Percentiles rank a stretch among this genome's conserved stretches.
phyloP scores from a whole-genome alignment of 805 yeast genomes.

The Ogataea haglerorum region DNA sequence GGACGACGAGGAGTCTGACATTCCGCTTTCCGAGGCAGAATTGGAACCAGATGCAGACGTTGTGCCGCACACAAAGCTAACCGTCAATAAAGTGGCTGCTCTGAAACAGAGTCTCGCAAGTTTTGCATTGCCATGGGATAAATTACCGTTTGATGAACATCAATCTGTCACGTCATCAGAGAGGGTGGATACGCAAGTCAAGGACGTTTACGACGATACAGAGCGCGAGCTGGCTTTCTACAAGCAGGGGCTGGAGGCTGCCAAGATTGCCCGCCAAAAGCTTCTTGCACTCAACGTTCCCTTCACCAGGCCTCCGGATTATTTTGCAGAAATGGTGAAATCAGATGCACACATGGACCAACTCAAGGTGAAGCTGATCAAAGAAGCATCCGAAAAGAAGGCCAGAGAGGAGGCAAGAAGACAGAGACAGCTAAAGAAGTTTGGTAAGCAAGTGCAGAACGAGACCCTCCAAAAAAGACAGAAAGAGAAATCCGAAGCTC shows the following conservation, averaged over 20 bases:
- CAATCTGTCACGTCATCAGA: constrained; percentile 63
- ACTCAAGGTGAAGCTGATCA: constrained; percentile 73
- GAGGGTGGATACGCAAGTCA: constrained; percentile 62
- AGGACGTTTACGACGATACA: constrained; percentile 91
- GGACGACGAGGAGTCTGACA: constrained; percentile 65
- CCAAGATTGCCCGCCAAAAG: constrained; percentile 62
- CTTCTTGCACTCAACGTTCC: constrained; percentile 72
- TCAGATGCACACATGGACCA: constrained; percentile 98
- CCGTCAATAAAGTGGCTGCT: constrained; percentile 86
- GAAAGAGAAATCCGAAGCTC: constrained; percentile 84
- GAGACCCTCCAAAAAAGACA: constrained; percentile 92
- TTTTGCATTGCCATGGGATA: constrained; percentile 60
- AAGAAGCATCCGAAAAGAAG: constrained; percentile 75
- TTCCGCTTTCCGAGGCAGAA: constrained; percentile 88
- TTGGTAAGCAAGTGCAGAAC: constrained; percentile 94
- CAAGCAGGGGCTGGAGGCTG: constrained; percentile 89
- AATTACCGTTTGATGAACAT: constrained; percentile 78
- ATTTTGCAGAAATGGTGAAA: constrained; percentile 98
- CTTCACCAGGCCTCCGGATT: constrained; percentile 90
- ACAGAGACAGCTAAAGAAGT: constrained; percentile 93
- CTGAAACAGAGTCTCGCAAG: constrained; percentile 65
- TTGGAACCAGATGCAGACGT: constrained; percentile 92
- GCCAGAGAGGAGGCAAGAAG: constrained; percentile 91
- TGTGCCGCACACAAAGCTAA: constrained; percentile 86
- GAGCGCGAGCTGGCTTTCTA: constrained; percentile 94